Percentiles rank a stretch among this genome's conserved stretches.
Conservation (phyloP, 2,329 filamentous ascomycete genomes). For the Fusarium brevicatenulatum region DNA sequence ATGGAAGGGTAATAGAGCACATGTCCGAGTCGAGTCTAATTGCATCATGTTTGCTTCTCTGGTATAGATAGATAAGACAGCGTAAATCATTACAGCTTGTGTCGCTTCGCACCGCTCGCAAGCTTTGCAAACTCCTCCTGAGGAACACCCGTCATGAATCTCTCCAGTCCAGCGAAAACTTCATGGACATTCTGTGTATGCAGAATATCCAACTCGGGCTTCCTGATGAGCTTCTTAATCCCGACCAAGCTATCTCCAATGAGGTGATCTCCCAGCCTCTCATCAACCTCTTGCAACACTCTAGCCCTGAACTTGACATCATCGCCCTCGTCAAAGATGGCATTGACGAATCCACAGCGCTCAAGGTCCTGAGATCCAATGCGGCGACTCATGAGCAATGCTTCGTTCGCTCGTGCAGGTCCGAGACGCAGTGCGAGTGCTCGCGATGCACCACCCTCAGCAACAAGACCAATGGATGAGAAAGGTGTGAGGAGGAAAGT, state of each 20-base stretch:
- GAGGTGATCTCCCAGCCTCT: constrained; percentile 81
- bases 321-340: constrained; percentile 75
- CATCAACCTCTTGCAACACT: constrained; percentile 83
- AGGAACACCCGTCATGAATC: constrained; percentile 82
- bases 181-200: constrained; percentile 84
- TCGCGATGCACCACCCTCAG: constrained; percentile 84
- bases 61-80: not conserved
- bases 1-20: not conserved
- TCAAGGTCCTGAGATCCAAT: constrained; percentile 80
- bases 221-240: constrained; percentile 85
- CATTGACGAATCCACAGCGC: constrained; percentile 84
- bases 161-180: constrained; percentile 84
- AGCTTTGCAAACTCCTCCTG: constrained; percentile 90
- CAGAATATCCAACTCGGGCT: constrained; percentile 75
- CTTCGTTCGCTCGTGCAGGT: constrained; percentile 86
- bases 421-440: constrained; percentile 85
- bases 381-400: constrained; percentile 87
- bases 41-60: not conserved
- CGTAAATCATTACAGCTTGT: constrained; percentile 76
- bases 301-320: constrained; percentile 74
- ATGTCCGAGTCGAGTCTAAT: not conserved
- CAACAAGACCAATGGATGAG: constrained; percentile 86
- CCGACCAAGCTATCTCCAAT: constrained; percentile 80
- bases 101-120: constrained; percentile 88
- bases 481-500: constrained; percentile 93